A percentile compares a stretch with the other conserved stretches of the same genome.
phyloP scores from a whole-genome alignment of 2,329 filamentous ascomycete species.

The Neurospora sp. region DNA sequence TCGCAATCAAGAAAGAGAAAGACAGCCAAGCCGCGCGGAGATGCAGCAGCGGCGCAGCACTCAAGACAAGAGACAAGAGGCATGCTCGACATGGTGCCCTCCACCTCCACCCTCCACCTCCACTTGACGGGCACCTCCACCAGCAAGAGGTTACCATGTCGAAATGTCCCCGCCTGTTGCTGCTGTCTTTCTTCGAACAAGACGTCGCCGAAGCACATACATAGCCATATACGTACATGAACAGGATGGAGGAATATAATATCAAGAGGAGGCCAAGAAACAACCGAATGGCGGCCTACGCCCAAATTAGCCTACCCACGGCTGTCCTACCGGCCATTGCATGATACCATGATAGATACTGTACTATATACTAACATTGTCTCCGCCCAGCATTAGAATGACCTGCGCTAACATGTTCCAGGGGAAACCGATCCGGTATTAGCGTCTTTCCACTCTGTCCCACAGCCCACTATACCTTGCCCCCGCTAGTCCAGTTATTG shows the following conservation, averaged over 20 bases:
- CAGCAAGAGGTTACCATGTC: not conserved
- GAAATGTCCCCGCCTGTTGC: not conserved
- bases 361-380: not conserved
- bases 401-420: not conserved
- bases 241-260: not conserved
- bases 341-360: not conserved
- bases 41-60: not conserved
- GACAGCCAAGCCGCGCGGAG: not conserved
- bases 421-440: not conserved
- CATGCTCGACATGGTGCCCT: not conserved
- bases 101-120: not conserved
- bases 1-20: not conserved
- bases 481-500: not conserved
- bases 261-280: not conserved
- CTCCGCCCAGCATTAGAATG: not conserved
- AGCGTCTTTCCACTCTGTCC: not conserved
- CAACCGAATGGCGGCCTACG: not conserved
- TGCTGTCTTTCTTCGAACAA: not conserved
- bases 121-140: not conserved
- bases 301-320: not conserved
- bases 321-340: not conserved
- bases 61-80: not conserved
- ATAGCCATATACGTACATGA: not conserved
- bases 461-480: not conserved
- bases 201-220: not conserved